Conservation (phyloP, 164 flowering plant genomes). For the Tetracentron sinense region DNA sequence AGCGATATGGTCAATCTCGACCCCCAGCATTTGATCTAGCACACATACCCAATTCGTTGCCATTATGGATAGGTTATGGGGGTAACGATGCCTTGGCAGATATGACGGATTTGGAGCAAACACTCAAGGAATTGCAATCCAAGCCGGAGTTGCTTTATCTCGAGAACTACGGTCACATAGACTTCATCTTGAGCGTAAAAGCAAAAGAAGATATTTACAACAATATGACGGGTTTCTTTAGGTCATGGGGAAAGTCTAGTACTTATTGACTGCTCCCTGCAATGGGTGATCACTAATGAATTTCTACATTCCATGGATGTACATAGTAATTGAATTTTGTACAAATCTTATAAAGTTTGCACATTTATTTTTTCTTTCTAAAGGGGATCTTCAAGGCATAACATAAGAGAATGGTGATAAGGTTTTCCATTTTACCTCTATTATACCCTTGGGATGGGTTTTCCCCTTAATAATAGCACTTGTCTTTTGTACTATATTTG, state of each 20-base stretch:
- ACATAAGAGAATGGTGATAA: no score
- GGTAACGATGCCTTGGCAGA: slow-evolving; percentile 83
- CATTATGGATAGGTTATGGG: slow-evolving; percentile 92
- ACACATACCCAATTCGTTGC: slow-evolving; percentile 65
- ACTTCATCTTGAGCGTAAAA: slow-evolving; percentile 45
- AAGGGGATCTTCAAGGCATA: no score
- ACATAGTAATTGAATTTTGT: no score
- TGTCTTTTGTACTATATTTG: no score
- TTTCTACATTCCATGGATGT: no score
- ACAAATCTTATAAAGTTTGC: no score
- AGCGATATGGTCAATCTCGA: slow-evolving; percentile 44
- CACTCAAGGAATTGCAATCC: slow-evolving; percentile 42
- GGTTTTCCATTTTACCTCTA: no score
- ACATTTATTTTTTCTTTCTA: no score
- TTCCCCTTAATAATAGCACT: no score
- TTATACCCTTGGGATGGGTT: no score
- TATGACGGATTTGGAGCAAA: slow-evolving; percentile 45
- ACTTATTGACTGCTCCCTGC: slow-evolving; percentile 12
- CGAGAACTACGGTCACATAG: slow-evolving; percentile 60
- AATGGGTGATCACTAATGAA: no score
- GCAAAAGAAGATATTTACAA: slow-evolving; percentile 52
- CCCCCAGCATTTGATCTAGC: slow-evolving; percentile 72
- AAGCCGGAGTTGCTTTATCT: slow-evolving; percentile 52
- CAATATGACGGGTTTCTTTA: slow-evolving; percentile 45
- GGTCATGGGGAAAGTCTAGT: slow-evolving; percentile 34